Base-by-base conservation (phyloP, 352 stramenopile genomes). In the Phytopythium ostracodes region DNA sequence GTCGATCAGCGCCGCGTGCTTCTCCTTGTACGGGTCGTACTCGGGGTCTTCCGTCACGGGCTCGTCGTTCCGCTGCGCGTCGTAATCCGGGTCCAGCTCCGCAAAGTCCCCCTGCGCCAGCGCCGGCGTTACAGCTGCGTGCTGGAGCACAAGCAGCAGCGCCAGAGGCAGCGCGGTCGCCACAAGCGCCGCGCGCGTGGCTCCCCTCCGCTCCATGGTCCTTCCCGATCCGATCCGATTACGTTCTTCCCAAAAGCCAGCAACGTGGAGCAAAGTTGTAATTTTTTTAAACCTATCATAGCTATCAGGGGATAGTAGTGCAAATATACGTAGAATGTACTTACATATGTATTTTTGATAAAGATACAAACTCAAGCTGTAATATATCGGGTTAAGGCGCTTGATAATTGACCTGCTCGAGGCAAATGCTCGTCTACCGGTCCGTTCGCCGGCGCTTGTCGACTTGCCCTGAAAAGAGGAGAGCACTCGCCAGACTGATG, bases 11-110 rank as follows among this genome's bases (percentile, higher is more conserved):
- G 52, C 60, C 29, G 53, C 65, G 49, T 71, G 35, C 46, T 76
- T 68, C 11, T 77, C 68, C 51, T 77, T 62, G 60, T 91, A 92
- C 51, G 79, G 79, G 36, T 87, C 68, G 61, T 89, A 91, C 47
- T 86, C 67, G 33, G 76, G 57, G 58, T 86, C 76, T 56, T 89
- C 79, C 0, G 59, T 38, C 14, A 89, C 68, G 8, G 73, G 63
- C 36, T 59, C 54, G 4, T 52, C 65, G 15, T 44, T 29, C 27
- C 36, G 7, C 55, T 38, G 35, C 35, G 55, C 17, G 24, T 44
- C 27, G 27, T 33, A 44, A 11, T 79, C 68, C 27, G 72, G 72
- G 58, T 79, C 68, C 36, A 79, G 63, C 25, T 40, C 54, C n/a
- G 72, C 72, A 33, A 75, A 76, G 56, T 79, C 68, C 12, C 72